A percentile compares a stretch with the other conserved stretches of the same genome.
These are phyloP conservation scores for Vaccinium darrowii DNA, from an alignment of 148 eudicot species.

Conservation along the genomic window DNA sequence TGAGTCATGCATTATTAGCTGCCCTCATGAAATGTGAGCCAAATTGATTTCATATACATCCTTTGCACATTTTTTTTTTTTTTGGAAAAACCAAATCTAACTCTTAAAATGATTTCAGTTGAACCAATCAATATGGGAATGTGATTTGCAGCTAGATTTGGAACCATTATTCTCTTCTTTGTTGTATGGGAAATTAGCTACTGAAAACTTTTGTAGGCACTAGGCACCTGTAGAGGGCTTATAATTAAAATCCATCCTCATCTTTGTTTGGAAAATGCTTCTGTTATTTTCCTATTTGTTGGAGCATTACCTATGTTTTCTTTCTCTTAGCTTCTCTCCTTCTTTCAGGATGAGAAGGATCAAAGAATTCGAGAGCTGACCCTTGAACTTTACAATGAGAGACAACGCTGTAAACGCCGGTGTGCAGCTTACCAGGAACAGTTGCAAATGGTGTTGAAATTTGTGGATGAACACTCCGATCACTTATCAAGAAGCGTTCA, in stretches of 20 bases:
- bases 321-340: not conserved
- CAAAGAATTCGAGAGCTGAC: constrained; percentile 33
- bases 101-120: not conserved
- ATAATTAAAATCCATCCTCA: not conserved
- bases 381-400: constrained; percentile 31
- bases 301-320: not conserved
- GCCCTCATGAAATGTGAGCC: not conserved
- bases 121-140: not conserved
- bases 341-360: constrained; percentile 35
- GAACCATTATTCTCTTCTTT: not conserved
- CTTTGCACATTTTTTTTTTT: not conserved
- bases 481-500: constrained; percentile 29
- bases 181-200: not conserved
- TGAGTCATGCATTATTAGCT: not conserved
- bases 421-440: constrained; percentile 33
- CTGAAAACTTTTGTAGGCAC: not conserved
- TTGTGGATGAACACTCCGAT: constrained; percentile 27
- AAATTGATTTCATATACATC: constrained; percentile 1
- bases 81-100: not conserved
- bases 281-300: not conserved
- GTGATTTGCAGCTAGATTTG: not conserved
- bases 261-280: not conserved
- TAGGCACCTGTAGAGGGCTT: not conserved
- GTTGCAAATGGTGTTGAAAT: constrained; percentile 22
- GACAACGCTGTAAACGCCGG: constrained; percentile 23